phyloP scores from a whole-genome alignment of 495 filamentous ascomycete genomes.

The Bacidia rubella region DNA sequence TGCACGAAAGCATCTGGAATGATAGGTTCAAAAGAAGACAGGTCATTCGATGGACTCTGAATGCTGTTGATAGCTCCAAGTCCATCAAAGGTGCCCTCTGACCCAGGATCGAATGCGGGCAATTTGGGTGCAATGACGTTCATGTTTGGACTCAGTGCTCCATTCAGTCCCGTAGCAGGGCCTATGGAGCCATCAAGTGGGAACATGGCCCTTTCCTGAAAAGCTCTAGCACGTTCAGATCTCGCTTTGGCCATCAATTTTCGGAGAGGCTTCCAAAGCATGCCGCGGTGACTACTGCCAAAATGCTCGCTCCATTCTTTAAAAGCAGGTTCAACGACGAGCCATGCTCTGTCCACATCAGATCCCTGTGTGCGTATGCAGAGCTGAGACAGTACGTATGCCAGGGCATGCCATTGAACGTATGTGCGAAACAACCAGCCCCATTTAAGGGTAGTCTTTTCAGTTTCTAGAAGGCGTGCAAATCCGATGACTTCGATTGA shows the following conservation, averaged over 20 bases:
- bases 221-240: constrained; percentile 30
- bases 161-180: constrained; percentile 2
- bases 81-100: constrained; percentile 1
- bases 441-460: constrained; percentile 37
- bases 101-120: constrained; percentile 3
- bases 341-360: constrained; percentile 41
- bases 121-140: constrained; percentile 3
- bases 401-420: constrained; percentile 48
- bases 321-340: constrained; percentile 34
- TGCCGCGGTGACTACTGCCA: constrained; percentile 27
- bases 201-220: constrained; percentile 17
- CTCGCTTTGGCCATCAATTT: constrained; percentile 38
- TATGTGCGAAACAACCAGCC: constrained; percentile 47
- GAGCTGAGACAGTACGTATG: constrained; percentile 39
- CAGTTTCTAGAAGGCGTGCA: constrained; percentile 37
- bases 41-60: not conserved
- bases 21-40: not conserved
- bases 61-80: not conserved
- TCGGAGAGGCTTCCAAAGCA: constrained; percentile 40
- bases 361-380: constrained; percentile 36
- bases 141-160: constrained; percentile 6
- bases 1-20: not conserved
- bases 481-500: constrained; percentile 42
- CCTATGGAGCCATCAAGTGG: constrained; percentile 19
- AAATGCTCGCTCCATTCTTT: constrained; percentile 27